A percentile compares a stretch with the other conserved stretches of the same genome.
Conservation (phyloP, 495 filamentous ascomycete genomes). For the Acidiella bohemica region DNA sequence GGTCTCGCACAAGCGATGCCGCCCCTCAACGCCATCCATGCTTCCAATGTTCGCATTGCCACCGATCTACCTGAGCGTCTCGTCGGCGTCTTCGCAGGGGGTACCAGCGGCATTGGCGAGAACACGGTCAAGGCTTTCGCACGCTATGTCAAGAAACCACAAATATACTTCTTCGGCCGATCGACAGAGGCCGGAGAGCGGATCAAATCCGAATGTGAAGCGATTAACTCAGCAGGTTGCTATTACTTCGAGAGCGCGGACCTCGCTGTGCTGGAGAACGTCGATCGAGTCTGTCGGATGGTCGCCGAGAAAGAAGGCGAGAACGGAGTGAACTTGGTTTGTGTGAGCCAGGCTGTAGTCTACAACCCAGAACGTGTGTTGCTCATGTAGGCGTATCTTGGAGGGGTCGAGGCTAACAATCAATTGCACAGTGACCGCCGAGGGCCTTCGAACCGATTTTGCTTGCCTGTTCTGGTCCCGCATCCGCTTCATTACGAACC, state of each 20-base stretch:
- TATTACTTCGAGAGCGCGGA: slow-evolving; percentile 46
- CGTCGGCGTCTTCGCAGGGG: slow-evolving; percentile 49
- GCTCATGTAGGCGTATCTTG: neutral
- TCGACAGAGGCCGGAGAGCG: slow-evolving; percentile 33
- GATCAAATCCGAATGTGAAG: slow-evolving; percentile 34
- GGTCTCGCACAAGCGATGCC: too few species aligned
- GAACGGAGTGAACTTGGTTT: slow-evolving; percentile 46
- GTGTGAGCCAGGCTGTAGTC: slow-evolving; percentile 31
- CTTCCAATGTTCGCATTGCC: slow-evolving; percentile 23
- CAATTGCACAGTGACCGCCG: slow-evolving; percentile 15
- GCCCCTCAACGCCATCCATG: slow-evolving; percentile 2
- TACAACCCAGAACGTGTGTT: slow-evolving; percentile 4
- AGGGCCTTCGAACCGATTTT: slow-evolving; percentile 19
- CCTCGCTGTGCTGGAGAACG: slow-evolving; percentile 38
- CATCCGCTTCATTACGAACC: slow-evolving; percentile 33
- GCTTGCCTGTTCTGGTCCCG: slow-evolving; percentile 19
- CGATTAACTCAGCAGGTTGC: slow-evolving; percentile 27
- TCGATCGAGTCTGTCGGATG: slow-evolving; percentile 36
- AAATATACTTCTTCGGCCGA: slow-evolving; percentile 37
- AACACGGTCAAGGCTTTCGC: slow-evolving; percentile 45
- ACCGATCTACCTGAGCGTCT: slow-evolving; percentile 30
- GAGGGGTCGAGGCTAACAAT: too few species aligned
- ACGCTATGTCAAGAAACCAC: slow-evolving; percentile 34
- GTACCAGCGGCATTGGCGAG: slow-evolving; percentile 50
- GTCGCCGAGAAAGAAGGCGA: slow-evolving; percentile 40